Evolutionary conservation across 495 filamentous ascomycete genomes (phyloP).

Genomic region (Aspergillus affinis): DNA sequence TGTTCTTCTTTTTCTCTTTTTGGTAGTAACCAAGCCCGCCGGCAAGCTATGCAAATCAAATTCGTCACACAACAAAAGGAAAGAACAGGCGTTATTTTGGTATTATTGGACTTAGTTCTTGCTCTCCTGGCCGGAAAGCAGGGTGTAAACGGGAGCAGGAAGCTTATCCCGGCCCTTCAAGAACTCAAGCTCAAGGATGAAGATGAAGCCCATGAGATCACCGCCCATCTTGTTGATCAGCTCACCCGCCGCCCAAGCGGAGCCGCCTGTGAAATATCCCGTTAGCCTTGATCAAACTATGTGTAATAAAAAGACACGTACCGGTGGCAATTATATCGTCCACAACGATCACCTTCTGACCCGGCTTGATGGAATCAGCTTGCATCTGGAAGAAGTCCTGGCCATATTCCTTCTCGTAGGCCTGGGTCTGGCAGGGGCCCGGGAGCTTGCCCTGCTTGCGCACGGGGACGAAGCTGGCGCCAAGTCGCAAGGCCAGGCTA

Average conservation of each 20-base stretch:
- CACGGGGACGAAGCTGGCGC: conserved; percentile 89
- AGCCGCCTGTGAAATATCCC: conserved; percentile 64
- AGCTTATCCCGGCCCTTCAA: conserved; percentile 90
- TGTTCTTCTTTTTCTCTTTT: neutral
- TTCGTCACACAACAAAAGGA: conserved; percentile 4
- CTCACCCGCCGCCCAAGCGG: conserved; percentile 80
- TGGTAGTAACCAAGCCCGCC: conserved; percentile 1
- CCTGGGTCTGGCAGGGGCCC: conserved; percentile 77
- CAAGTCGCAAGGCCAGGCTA: conserved; percentile 78
- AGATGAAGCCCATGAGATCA: conserved; percentile 82
- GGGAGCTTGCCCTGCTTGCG: conserved; percentile 97
- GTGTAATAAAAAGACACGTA: conserved; percentile 42
- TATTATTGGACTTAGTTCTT: conserved; percentile 13
- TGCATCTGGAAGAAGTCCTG: conserved; percentile 97
- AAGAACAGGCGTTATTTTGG: conserved; percentile 7
- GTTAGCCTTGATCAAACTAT: conserved; percentile 3
- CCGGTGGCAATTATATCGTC: conserved; percentile 99
- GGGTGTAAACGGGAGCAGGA: conserved; percentile 77
- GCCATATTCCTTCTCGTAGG: conserved; percentile 95
- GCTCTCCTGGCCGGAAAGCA: conserved; percentile 63
- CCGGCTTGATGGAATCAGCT: conserved; percentile 74
- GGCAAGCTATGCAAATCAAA: neutral
- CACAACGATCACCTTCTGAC: conserved; percentile 87
- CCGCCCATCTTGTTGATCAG: conserved; percentile 85
- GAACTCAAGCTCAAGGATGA: conserved; percentile 95